Evolutionary conservation across 768 basidiomycete species (phyloP), one percentile per base, ranked within the genome.

Genomic region (Mrakia gelida): DNA sequence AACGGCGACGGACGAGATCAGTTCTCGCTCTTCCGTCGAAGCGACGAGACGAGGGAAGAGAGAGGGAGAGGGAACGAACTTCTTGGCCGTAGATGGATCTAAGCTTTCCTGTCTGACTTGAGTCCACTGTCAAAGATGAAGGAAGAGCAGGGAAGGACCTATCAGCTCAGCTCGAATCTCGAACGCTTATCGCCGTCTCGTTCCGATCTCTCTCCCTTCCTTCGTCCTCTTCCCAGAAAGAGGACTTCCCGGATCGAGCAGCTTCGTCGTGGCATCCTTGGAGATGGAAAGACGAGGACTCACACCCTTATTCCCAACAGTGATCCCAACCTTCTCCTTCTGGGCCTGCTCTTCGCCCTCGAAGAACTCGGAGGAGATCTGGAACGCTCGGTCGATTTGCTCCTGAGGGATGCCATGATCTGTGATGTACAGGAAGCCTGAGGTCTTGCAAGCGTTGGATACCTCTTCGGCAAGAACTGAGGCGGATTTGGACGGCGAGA

Each of bases 391-490:
- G 16, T 71, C 41, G 52, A 80, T 83, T 73, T 85, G 83, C 4
- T 83, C 81, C 63, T 85, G 83, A 11, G 85, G 81, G 4, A 89
- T 79, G 9, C 87, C 85, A 76, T 86, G 85, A 76, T 88, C 87
- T 61, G 83, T 80, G 13, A 88, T 81, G 81, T 88, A 88, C 3
- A 88, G 86, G 81, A 89, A 88, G 1, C 88, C 88, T 16, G 49
- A 28, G 6, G 62, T 8, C 45, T 21, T 34, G 73, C 73, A 73
- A 10, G 73, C 73, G 3, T 3, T 34, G 15, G 73, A 18, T 10
- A 73, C 41, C 8, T 54, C 73, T 32, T 54, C 16, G 3, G 73
- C 56, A 9, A 73, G 30, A 59, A 10, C 34, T 2, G 54, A 30
- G 23, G 73, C 34, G 30, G 71, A 13, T 18, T 23, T 38, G 54